Percentiles rank a stretch among this genome's conserved stretches.
Conservation (phyloP, 176 grass and related monocot genomes). For the Hordeum marinum region DNA sequence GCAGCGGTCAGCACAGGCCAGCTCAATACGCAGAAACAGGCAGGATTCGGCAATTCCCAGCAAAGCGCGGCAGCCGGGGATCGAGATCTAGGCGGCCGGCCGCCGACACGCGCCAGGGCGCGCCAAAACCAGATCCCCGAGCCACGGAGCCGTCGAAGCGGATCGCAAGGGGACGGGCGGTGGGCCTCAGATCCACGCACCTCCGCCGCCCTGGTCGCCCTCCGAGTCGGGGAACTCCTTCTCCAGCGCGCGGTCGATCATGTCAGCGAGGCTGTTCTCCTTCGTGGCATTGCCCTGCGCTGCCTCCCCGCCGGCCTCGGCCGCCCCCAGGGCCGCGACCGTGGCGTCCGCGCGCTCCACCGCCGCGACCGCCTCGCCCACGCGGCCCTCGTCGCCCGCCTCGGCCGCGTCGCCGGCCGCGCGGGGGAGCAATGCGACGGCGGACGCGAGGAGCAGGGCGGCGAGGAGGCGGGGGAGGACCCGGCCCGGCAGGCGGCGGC, state of each 20-base stretch:
- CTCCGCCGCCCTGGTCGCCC: constrained; percentile 84
- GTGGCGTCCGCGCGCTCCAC: constrained; percentile 8
- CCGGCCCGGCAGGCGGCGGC: constrained; percentile 20
- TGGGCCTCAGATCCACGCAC: constrained; percentile 55
- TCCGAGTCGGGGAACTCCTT: constrained; percentile 97
- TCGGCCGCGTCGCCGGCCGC: neutral
- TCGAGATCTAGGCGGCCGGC: constrained; percentile 30
- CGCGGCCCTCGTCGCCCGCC: constrained; percentile 9
- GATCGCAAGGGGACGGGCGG: neutral
- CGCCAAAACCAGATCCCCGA: constrained; percentile 26
- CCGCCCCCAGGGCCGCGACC: neutral
- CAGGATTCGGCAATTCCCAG: neutral
- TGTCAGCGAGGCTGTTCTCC: constrained; percentile 82
- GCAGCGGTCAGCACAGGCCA: constrained; percentile 20
- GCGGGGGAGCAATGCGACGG: neutral
- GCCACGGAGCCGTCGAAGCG: neutral
- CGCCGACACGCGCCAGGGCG: constrained; percentile 8
- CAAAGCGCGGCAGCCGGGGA: neutral
- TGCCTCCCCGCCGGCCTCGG: constrained; percentile 35
- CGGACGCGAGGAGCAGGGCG: constrained; percentile 22
- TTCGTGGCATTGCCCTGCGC: constrained; percentile 53
- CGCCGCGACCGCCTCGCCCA: constrained; percentile 18
- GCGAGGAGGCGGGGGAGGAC: constrained; percentile 7
- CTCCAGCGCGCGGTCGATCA: constrained; percentile 97
- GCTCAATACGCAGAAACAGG: neutral